Conservation (phyloP, 306 rosid genomes). For the Prunus davidiana region DNA sequence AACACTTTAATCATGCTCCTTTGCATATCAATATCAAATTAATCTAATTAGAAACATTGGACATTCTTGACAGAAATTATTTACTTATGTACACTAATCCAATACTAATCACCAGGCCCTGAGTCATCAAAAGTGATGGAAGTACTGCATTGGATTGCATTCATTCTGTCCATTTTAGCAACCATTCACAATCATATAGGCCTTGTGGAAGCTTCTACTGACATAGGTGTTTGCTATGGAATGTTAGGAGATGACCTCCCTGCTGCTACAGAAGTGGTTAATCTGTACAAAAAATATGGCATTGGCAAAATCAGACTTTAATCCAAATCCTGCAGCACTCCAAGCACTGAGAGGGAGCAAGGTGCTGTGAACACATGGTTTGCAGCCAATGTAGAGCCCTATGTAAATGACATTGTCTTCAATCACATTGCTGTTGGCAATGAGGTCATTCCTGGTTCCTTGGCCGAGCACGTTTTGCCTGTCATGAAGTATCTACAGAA, state of each 20-base stretch:
- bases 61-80: neutral
- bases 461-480: neutral
- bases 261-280: conserved; percentile 10
- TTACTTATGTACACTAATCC: too few relatives aligned
- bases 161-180: neutral
- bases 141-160: neutral
- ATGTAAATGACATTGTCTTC: conserved; percentile 7
- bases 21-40: too few relatives aligned
- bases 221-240: conserved; percentile 19
- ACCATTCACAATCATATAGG: neutral
- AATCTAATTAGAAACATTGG: neutral
- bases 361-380: conserved; percentile 24
- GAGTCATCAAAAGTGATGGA: neutral
- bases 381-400: conserved; percentile 16
- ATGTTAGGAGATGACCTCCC: conserved; percentile 25
- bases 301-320: conserved; percentile 25
- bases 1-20: neutral
- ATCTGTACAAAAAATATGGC: conserved; percentile 13
- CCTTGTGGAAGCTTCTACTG: neutral
- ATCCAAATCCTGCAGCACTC: conserved; percentile 14
- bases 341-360: conserved; percentile 15
- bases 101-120: neutral
- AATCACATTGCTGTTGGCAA: conserved; percentile 25
- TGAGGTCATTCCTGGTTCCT: conserved; percentile 22
- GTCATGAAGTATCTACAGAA: conserved; percentile 23